phyloP scores from a whole-genome alignment of 2,329 filamentous ascomycete species.

The Ceratocystis albifundus region DNA sequence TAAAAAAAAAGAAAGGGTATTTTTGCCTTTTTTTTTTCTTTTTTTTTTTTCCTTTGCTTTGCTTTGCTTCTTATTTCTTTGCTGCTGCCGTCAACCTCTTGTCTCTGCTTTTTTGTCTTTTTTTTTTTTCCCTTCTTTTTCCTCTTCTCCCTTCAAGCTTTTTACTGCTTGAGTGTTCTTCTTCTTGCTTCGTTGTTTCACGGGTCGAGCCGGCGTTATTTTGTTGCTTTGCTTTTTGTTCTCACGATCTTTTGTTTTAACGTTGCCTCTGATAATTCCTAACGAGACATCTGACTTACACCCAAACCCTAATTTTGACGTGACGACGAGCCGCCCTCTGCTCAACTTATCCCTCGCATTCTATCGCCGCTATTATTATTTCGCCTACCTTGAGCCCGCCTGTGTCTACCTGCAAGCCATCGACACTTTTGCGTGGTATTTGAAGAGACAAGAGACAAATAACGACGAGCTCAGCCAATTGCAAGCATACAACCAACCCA shows the following conservation, averaged over 20 bases:
- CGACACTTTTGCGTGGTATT: too few species aligned
- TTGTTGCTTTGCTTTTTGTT: slow-evolving; percentile 19
- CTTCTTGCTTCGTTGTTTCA: not conserved
- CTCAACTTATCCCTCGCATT: not conserved
- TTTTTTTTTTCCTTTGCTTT: not conserved
- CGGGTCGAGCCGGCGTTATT: not conserved
- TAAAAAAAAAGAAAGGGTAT: not conserved
- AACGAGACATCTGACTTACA: slow-evolving; percentile 5
- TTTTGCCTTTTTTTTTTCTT: not conserved
- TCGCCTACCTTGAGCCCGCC: too few species aligned
- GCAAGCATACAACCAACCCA: too few species aligned
- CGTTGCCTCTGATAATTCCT: not conserved
- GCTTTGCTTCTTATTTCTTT: not conserved
- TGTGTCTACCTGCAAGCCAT: too few species aligned
- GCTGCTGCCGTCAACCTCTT: not conserved
- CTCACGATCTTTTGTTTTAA: not conserved
- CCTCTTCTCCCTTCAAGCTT: not conserved
- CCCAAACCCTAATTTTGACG: not conserved
- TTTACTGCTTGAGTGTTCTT: not conserved
- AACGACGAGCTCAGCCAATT: too few species aligned
- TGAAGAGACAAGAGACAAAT: too few species aligned
- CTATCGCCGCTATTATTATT: too few species aligned
- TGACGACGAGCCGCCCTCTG: too few species aligned
- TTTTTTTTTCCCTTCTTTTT: too few species aligned
- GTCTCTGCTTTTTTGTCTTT: not conserved